phyloP scores from a whole-genome alignment of 1,139 yeast species.

The Yamadazyma jaroonii region DNA sequence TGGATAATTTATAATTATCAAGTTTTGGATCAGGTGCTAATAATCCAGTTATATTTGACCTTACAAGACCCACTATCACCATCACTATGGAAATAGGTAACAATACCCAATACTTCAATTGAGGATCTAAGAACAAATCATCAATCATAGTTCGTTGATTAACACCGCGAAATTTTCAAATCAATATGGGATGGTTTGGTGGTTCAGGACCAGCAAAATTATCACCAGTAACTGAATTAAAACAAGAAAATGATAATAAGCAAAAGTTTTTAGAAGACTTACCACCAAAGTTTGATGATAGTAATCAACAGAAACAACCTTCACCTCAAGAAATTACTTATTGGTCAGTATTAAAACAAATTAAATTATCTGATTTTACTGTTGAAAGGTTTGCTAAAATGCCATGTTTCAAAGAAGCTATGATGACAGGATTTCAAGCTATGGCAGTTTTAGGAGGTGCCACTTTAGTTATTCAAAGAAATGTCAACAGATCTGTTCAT shows the following conservation, averaged over 20 bases:
- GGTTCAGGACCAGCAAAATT: slow-evolving; percentile 22
- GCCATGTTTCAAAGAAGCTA: slow-evolving; percentile 91
- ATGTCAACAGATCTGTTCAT: slow-evolving; percentile 60
- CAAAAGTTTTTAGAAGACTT: slow-evolving; percentile 31
- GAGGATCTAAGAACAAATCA: slow-evolving; percentile 66
- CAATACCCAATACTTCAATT: slow-evolving; percentile 84
- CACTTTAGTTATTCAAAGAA: slow-evolving; percentile 65
- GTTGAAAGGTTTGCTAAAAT: slow-evolving; percentile 54
- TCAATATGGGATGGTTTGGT: slow-evolving; percentile 34
- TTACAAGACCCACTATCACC: slow-evolving; percentile 83
- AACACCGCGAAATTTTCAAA: slow-evolving; percentile 3
- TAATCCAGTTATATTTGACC: slow-evolving; percentile 66
- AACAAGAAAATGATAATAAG: slow-evolving; percentile 14
- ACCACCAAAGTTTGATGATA: slow-evolving; percentile 48
- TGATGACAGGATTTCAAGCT: slow-evolving; percentile 82
- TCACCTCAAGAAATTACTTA: slow-evolving; percentile 11
- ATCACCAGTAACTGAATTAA: slow-evolving; percentile 23
- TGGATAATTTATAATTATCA: slow-evolving; percentile 47
- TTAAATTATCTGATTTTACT: slow-evolving; percentile 52
- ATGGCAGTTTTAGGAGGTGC: slow-evolving; percentile 77
- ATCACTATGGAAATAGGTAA: slow-evolving; percentile 86
- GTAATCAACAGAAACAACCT: slow-evolving; percentile 10
- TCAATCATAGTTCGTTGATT: slow-evolving; percentile 7
- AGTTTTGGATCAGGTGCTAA: slow-evolving; percentile 58
- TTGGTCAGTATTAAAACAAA: slow-evolving; percentile 28